phyloP scores from a whole-genome alignment of 306 rosid species.

The Quercus cerris region DNA sequence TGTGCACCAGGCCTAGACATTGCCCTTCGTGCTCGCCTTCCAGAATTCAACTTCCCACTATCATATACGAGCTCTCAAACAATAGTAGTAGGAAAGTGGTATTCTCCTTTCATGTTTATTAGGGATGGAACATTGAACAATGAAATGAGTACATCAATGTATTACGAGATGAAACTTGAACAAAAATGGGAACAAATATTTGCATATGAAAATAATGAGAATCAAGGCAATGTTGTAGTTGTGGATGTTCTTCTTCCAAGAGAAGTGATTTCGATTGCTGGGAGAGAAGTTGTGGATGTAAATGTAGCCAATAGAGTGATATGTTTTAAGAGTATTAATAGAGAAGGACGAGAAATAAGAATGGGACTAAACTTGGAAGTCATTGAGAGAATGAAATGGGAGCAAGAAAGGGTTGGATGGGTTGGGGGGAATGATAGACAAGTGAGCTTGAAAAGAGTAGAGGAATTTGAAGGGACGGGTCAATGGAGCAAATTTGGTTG shows the following conservation, averaged over 20 bases:
- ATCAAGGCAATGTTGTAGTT: slow-evolving; percentile 7
- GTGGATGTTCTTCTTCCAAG: slow-evolving; percentile 46
- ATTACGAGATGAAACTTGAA: slow-evolving; percentile 51
- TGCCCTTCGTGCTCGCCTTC: neutral
- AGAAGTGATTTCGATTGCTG: slow-evolving; percentile 37
- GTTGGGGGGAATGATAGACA: no score
- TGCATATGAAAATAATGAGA: slow-evolving; percentile 8
- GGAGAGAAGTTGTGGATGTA: neutral
- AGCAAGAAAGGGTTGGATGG: no score
- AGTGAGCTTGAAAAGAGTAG: no score
- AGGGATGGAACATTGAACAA: slow-evolving; percentile 51
- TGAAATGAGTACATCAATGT: slow-evolving; percentile 27
- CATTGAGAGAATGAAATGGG: slow-evolving; percentile 55
- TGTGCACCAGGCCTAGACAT: slow-evolving; percentile 49
- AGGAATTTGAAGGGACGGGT: no score
- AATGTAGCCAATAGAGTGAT: neutral
- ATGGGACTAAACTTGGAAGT: slow-evolving; percentile 52
- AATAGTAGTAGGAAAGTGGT: slow-evolving; percentile 8
- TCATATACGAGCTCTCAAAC: slow-evolving; percentile 11
- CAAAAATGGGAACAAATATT: slow-evolving; percentile 34
- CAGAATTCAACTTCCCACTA: slow-evolving; percentile 29
- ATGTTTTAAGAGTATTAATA: slow-evolving; percentile 44
- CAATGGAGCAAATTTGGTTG: no score
- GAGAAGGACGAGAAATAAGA: slow-evolving; percentile 33
- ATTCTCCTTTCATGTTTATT: no score